Percentiles rank a stretch among this genome's conserved stretches.
Conservation (phyloP, 2,329 filamentous ascomycete species). For the Ophiostoma perfectum region DNA sequence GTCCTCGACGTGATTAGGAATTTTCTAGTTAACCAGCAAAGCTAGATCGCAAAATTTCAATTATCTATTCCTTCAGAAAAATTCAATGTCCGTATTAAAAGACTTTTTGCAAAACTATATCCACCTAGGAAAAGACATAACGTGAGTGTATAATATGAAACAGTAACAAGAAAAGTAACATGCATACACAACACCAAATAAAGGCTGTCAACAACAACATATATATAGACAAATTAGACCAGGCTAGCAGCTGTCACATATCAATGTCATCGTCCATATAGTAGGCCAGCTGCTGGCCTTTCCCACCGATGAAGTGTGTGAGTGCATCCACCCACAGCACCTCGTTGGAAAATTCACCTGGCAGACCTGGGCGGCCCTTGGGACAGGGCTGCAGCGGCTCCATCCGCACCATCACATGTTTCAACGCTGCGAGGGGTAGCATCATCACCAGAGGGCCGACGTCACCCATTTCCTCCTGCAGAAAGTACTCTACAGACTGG, state of each 20-base stretch:
- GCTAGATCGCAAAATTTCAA: no score
- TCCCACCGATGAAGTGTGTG: constrained; percentile 18
- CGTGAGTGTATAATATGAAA: no score
- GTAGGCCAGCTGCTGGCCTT: constrained; percentile 23
- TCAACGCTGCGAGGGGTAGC: constrained; percentile 22
- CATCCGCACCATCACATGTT: constrained; percentile 9
- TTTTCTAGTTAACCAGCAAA: no score
- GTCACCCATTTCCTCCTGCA: constrained; percentile 24
- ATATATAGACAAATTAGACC: no score
- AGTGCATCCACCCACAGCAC: constrained; percentile 22
- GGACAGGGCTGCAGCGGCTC: not conserved
- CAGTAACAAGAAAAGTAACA: no score
- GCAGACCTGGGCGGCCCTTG: constrained; percentile 2
- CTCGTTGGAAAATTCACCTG: constrained; percentile 21
- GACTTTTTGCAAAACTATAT: no score
- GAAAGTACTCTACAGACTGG: constrained; percentile 28
- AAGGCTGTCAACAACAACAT: no score
- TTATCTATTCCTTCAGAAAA: no score
- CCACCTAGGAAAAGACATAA: no score
- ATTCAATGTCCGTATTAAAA: no score
- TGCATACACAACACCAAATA: no score
- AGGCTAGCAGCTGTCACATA: not conserved
- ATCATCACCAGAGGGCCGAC: constrained; percentile 25
- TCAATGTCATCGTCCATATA: constrained; percentile 13
- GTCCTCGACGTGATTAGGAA: no score